These are phyloP conservation scores for Petrea volubilis DNA, from an alignment of 257 asterid genomes.

Conservation along the genomic window DNA sequence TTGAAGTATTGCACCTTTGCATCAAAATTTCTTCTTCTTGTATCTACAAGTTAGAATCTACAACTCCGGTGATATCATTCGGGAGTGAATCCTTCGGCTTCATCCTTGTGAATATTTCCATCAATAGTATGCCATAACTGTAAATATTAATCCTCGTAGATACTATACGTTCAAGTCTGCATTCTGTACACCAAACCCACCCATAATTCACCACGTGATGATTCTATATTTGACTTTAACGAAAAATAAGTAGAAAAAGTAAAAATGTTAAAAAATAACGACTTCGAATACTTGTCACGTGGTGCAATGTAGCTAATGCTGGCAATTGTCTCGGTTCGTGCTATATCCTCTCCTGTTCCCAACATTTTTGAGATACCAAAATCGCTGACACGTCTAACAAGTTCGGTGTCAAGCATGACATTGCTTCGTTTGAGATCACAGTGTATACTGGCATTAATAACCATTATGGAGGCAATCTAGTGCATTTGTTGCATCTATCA, in stretches of 20 bases:
- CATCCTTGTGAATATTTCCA: constrained; percentile 42
- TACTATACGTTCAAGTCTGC: constrained; percentile 43
- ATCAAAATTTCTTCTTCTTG: constrained; percentile 2
- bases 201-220: background rate
- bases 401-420: constrained; percentile 27
- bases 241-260: background rate
- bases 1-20: constrained; percentile 22
- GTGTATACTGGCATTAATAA: constrained; percentile 26
- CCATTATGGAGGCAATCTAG: constrained; percentile 29
- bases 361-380: constrained; percentile 30
- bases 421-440: constrained; percentile 46
- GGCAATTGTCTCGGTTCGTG: constrained; percentile 20
- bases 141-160: constrained; percentile 41
- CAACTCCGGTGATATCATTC: background rate
- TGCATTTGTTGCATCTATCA: constrained; percentile 31
- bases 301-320: constrained; percentile 37
- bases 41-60: constrained; percentile 33
- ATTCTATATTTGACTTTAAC: background rate
- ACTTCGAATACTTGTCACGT: constrained; percentile 2
- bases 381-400: constrained; percentile 28
- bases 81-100: constrained; percentile 32
- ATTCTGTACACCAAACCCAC: constrained; percentile 32
- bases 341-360: constrained; percentile 3
- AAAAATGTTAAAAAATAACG: background rate
- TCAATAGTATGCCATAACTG: constrained; percentile 39